phyloP scores from a whole-genome alignment of 345 rosid species.

The Arabidopsis arenosa region DNA sequence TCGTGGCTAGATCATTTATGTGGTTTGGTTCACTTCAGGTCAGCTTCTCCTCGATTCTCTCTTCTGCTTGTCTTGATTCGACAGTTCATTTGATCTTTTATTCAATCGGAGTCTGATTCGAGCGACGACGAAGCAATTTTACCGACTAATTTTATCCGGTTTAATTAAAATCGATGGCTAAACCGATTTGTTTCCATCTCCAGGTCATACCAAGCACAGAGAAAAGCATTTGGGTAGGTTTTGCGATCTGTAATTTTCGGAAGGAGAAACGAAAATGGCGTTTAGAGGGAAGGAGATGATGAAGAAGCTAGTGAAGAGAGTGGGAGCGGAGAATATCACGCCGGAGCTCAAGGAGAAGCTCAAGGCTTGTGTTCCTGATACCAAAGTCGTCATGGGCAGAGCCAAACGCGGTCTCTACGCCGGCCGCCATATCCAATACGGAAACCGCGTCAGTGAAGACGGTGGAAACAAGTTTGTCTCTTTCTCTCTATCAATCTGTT shows the following conservation, averaged over 20 bases:
- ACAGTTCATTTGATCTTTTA: background rate
- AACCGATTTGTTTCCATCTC: constrained; percentile 4
- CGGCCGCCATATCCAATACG: constrained; percentile 91
- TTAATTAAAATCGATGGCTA: background rate
- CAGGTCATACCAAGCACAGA: constrained; percentile 16
- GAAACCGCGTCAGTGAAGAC: constrained; percentile 87
- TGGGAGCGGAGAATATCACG: constrained; percentile 67
- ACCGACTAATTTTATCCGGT: background rate
- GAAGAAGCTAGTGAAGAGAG: constrained; percentile 79
- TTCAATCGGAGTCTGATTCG: background rate
- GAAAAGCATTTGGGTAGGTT: constrained; percentile 23
- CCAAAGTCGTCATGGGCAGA: constrained; percentile 75
- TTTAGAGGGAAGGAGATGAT: constrained; percentile 87
- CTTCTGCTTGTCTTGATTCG: background rate
- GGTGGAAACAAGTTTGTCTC: constrained; percentile 83
- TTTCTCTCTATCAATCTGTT: constrained; percentile 10
- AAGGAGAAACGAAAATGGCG: constrained; percentile 55
- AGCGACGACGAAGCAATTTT: background rate
- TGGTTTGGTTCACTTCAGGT: constrained; percentile 7
- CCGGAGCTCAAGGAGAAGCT: constrained; percentile 68
- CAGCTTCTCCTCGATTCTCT: background rate
- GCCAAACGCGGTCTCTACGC: constrained; percentile 91
- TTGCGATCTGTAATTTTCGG: constrained; percentile 19
- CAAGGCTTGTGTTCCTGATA: constrained; percentile 71
- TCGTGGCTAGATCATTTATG: background rate